Percentiles rank a stretch among this genome's conserved stretches.
Evolutionary conservation across 805 yeast genomes (phyloP).

Genomic region (Candida taoyuanica): DNA sequence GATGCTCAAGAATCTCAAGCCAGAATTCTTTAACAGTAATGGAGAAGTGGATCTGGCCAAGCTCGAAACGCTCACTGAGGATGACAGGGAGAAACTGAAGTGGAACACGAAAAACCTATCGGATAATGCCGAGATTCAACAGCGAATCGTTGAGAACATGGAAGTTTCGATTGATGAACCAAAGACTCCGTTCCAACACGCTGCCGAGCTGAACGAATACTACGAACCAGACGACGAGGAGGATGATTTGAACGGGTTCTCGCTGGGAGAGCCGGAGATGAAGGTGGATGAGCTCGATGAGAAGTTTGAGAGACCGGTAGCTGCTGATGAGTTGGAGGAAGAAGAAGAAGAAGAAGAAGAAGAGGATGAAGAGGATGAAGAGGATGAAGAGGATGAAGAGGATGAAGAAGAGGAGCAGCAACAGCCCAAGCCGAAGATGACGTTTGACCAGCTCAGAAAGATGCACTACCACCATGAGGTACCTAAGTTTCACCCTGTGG

Average conservation of each 20-base stretch:
- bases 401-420: conserved; percentile 18
- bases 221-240: conserved; percentile 61
- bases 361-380: conserved; percentile 20
- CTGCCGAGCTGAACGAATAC: conserved; percentile 70
- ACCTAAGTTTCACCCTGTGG: conserved; percentile 8
- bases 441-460: conserved; percentile 26
- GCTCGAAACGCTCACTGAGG: conserved; percentile 8
- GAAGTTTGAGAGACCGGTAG: conserved; percentile 7
- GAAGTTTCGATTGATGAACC: conserved; percentile 81
- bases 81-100: conserved; percentile 42
- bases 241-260: conserved; percentile 44
- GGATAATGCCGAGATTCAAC: conserved; percentile 60
- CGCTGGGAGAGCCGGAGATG: conserved; percentile 53
- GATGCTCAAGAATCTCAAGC: conserved; percentile 33
- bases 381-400: conserved; percentile 19
- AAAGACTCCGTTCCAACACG: conserved; percentile 92
- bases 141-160: conserved; percentile 43
- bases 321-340: conserved; percentile 21
- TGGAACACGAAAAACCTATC: conserved; percentile 85
- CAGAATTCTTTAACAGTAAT: conserved; percentile 25
- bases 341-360: conserved; percentile 19
- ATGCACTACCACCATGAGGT: conserved; percentile 22
- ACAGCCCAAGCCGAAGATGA: conserved; percentile 44
- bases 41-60: conserved; percentile 11
- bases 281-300: conserved; percentile 29